A percentile compares a stretch with the other conserved stretches of the same genome.
These are phyloP conservation scores for Dendrobium huoshanense DNA, from an alignment of 106 monocot genomes.

Conservation along the genomic window DNA sequence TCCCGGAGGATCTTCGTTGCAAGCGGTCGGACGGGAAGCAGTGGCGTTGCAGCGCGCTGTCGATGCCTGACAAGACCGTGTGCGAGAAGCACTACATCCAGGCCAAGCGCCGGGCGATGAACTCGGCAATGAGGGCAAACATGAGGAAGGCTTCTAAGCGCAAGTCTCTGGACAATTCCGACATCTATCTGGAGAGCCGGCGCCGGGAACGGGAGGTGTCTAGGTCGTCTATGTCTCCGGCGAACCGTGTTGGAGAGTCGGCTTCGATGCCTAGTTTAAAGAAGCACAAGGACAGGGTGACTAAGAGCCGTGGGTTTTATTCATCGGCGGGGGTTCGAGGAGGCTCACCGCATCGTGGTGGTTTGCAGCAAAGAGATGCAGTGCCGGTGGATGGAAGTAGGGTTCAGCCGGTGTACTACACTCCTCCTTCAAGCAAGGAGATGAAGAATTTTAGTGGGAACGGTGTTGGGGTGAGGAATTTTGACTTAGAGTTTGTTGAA, in stretches of 20 bases:
- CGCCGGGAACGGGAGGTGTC: conserved; percentile 21
- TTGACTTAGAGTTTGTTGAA: not conserved
- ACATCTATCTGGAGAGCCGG: conserved; percentile 25
- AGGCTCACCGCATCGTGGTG: conserved; percentile 9
- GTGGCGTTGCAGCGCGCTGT: conserved; percentile 93
- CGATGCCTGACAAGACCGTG: conserved; percentile 99
- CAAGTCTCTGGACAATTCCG: conserved; percentile 15
- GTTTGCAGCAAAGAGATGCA: conserved; percentile 10
- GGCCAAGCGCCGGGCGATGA: conserved; percentile 91
- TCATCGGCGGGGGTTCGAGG: conserved; percentile 8
- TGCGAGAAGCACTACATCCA: conserved; percentile 99
- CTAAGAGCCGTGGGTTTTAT: conserved; percentile 21
- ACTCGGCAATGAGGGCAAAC: conserved; percentile 71
- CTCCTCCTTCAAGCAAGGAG: conserved; percentile 24
- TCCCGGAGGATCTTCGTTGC: conserved; percentile 89
- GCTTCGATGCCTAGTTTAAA: conserved; percentile 15
- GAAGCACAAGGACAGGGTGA: conserved; percentile 37
- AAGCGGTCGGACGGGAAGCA: conserved; percentile 99
- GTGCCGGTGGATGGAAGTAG: conserved; percentile 18
- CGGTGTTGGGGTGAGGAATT: conserved; percentile 32
- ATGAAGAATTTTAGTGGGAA: conserved; percentile 19
- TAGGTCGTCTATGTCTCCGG: conserved; percentile 20
- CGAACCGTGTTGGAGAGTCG: conserved; percentile 17
- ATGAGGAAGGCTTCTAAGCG: conserved; percentile 23
- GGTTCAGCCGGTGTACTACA: conserved; percentile 3